Percentiles rank a stretch among this genome's conserved stretches.
phyloP scores from a whole-genome alignment of 257 asterid genomes.

The Solanum tarijense region DNA sequence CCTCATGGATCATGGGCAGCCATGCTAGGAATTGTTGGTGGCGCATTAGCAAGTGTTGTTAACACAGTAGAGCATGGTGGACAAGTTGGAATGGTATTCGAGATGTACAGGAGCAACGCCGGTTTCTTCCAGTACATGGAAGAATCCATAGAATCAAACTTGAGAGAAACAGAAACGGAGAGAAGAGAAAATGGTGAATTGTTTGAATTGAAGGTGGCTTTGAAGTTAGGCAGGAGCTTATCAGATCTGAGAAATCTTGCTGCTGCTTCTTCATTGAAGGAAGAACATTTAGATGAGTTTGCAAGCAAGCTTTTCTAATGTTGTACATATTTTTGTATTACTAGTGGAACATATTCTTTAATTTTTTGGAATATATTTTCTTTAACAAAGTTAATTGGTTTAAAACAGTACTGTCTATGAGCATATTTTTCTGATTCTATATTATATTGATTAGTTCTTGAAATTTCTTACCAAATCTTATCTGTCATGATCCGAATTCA shows the following conservation, averaged over 20 bases:
- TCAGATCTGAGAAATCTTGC: conserved; percentile 55
- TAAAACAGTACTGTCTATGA: neutral
- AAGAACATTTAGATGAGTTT: conserved; percentile 24
- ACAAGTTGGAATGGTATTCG: conserved; percentile 80
- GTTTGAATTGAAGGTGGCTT: conserved; percentile 51
- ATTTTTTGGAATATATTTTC: neutral
- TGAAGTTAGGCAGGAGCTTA: conserved; percentile 65
- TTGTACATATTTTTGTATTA: neutral
- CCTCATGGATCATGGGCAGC: conserved; percentile 26
- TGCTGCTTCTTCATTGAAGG: conserved; percentile 6
- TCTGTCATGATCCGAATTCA: neutral
- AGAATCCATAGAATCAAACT: conserved; percentile 36
- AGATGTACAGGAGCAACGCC: conserved; percentile 65
- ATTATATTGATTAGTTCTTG: neutral
- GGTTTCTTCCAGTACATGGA: conserved; percentile 62
- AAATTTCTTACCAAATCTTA: neutral
- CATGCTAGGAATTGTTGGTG: conserved; percentile 35
- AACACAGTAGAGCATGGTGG: conserved; percentile 65
- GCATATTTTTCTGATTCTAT: neutral
- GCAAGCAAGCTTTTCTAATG: conserved; percentile 65
- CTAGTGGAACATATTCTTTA: neutral
- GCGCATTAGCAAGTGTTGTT: conserved; percentile 56
- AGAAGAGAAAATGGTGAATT: conserved; percentile 62
- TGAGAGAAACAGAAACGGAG: conserved; percentile 32
- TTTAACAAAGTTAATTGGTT: neutral